phyloP scores from a whole-genome alignment of 2,329 filamentous ascomycete genomes.

The Paecilomyces variotii region DNA sequence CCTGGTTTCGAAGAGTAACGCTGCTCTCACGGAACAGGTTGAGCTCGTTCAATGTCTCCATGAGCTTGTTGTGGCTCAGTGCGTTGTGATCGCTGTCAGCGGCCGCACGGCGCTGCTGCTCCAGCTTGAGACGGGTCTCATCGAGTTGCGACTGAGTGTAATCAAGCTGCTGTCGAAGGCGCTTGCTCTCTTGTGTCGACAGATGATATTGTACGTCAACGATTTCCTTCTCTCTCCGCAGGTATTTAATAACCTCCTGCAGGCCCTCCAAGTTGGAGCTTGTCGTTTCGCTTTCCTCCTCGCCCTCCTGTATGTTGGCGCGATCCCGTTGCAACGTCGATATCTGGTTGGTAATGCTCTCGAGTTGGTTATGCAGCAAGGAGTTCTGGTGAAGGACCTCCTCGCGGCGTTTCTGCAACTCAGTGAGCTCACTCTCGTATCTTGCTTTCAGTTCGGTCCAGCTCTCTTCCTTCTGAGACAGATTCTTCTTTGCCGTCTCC shows the following conservation, averaged over 20 bases:
- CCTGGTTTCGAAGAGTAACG: slow-evolving; percentile 79
- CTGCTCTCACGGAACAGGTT: slow-evolving; percentile 95
- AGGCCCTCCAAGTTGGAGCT: slow-evolving; percentile 62
- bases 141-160: slow-evolving; percentile 83
- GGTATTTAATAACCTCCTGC: slow-evolving; percentile 82
- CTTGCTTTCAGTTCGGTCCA: slow-evolving; percentile 77
- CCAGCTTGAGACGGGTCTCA: slow-evolving; percentile 77
- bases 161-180: slow-evolving; percentile 81
- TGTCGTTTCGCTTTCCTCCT: slow-evolving; percentile 41
- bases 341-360: slow-evolving; percentile 74
- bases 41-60: slow-evolving; percentile 90
- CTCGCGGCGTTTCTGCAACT: slow-evolving; percentile 70
- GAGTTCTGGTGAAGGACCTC: slow-evolving; percentile 86
- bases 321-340: slow-evolving; percentile 70
- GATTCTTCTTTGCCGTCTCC: slow-evolving; percentile 71
- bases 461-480: slow-evolving; percentile 74
- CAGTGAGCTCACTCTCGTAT: slow-evolving; percentile 74
- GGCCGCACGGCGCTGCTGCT: slow-evolving; percentile 74
- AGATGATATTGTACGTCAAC: slow-evolving; percentile 93
- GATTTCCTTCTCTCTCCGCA: slow-evolving; percentile 95
- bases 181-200: slow-evolving; percentile 77
- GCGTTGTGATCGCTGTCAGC: slow-evolving; percentile 65
- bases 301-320: slow-evolving; percentile 46
- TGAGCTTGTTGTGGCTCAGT: slow-evolving; percentile 77
- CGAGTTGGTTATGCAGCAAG: slow-evolving; percentile 80